A percentile compares a stretch with the other conserved stretches of the same genome.
Conservation (phyloP, 2,329 filamentous ascomycete species). For the Helotiales sp. region DNA sequence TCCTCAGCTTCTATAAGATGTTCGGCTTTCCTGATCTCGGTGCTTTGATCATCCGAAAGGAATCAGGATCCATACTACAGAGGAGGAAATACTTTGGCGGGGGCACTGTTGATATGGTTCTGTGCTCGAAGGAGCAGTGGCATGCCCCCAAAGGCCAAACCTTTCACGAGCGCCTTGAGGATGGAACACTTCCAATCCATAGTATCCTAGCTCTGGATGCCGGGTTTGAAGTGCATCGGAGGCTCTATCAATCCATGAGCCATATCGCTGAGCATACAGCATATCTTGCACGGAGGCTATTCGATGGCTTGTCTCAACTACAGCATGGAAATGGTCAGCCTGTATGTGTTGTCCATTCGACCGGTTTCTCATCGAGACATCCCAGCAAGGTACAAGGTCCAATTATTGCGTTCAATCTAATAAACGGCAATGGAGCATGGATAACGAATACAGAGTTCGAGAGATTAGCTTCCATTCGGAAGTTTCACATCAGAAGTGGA, state of each 20-base stretch:
- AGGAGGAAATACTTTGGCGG: constrained; percentile 85
- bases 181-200: constrained; percentile 89
- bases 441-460: constrained; percentile 83
- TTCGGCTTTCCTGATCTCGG: constrained; percentile 95
- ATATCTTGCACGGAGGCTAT: constrained; percentile 60
- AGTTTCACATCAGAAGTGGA: constrained; percentile 84
- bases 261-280: constrained; percentile 70
- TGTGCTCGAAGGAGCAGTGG: constrained; percentile 76
- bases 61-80: constrained; percentile 62
- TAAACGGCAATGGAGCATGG: constrained; percentile 68
- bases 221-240: constrained; percentile 68
- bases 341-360: constrained; percentile 35
- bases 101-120: constrained; percentile 89
- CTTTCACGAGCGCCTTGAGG: constrained; percentile 82
- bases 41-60: constrained; percentile 77
- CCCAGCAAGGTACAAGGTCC: constrained; percentile 59
- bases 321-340: constrained; percentile 61
- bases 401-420: constrained; percentile 81
- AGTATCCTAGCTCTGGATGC: constrained; percentile 80
- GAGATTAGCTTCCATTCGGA: constrained; percentile 75
- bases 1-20: constrained; percentile 94
- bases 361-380: constrained; percentile 34
- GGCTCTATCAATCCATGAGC: constrained; percentile 71
- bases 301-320: constrained; percentile 57
- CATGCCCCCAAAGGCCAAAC: constrained; percentile 72